Evolutionary conservation across 805 yeast genomes (phyloP).

Genomic region (Wickerhamiella cacticola): DNA sequence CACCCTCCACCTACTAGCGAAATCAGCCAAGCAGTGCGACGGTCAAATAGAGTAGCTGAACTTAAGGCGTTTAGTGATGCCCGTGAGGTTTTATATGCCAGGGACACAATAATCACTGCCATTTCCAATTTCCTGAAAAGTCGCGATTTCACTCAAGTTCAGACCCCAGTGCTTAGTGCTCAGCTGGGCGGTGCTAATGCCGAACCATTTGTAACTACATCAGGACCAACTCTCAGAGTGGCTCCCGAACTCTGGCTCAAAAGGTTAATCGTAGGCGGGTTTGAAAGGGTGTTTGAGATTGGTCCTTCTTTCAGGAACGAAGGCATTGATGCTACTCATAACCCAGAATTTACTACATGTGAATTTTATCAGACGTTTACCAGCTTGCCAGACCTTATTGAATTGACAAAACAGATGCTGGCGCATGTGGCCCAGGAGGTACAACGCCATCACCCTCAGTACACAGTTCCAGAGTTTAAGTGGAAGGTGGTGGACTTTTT

Average conservation of each 20-base stretch:
- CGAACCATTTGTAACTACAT: slow-evolving; percentile 60
- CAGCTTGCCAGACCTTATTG: slow-evolving; percentile 53
- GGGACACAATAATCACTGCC: slow-evolving; percentile 43
- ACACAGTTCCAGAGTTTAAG: neutral
- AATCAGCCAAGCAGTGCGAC: slow-evolving; percentile 42
- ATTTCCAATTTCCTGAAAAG: slow-evolving; percentile 47
- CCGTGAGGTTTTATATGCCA: slow-evolving; percentile 36
- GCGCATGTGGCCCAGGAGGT: slow-evolving; percentile 28
- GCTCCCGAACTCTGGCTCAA: slow-evolving; percentile 97
- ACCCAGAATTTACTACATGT: slow-evolving; percentile 85
- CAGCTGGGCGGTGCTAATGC: slow-evolving; percentile 85
- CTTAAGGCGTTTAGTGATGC: slow-evolving; percentile 50
- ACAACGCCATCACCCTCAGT: slow-evolving; percentile 17
- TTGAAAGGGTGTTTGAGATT: slow-evolving; percentile 76
- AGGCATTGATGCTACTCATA: slow-evolving; percentile 85
- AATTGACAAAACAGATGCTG: slow-evolving; percentile 49
- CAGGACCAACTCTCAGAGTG: slow-evolving; percentile 51
- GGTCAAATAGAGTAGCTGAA: slow-evolving; percentile 60
- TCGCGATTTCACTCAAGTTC: slow-evolving; percentile 62
- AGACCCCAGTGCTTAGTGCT: slow-evolving; percentile 68
- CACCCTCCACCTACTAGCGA: slow-evolving; percentile 57
- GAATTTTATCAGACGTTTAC: slow-evolving; percentile 76
- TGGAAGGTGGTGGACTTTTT: slow-evolving; percentile 51
- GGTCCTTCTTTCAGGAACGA: slow-evolving; percentile 82
- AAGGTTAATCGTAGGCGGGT: slow-evolving; percentile 67